phyloP scores from a whole-genome alignment of 495 filamentous ascomycete species.

The Astrothelium macrocarpum region DNA sequence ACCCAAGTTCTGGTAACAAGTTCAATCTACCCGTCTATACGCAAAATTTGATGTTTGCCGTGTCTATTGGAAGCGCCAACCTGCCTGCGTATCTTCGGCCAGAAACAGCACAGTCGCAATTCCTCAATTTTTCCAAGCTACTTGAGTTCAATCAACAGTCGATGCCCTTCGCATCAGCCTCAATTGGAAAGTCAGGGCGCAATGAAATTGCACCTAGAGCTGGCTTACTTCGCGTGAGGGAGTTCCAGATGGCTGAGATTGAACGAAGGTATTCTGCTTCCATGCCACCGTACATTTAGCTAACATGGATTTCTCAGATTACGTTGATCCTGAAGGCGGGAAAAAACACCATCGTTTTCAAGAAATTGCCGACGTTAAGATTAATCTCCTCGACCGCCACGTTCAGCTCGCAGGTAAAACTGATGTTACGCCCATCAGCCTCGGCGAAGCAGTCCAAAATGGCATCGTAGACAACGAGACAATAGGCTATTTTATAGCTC shows the following conservation, averaged over 20 bases:
- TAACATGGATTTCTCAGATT: no score
- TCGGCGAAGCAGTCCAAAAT: constrained; percentile 61
- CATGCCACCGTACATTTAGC: no score
- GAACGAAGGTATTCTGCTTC: no score
- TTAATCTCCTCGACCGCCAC: constrained; percentile 59
- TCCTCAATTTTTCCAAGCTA: constrained; percentile 65
- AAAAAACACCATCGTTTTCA: constrained; percentile 65
- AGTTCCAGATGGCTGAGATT: constrained; percentile 72
- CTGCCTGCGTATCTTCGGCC: constrained; percentile 55
- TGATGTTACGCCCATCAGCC: constrained; percentile 46
- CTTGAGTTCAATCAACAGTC: constrained; percentile 65
- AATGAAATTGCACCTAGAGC: constrained; percentile 64
- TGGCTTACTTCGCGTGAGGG: constrained; percentile 57
- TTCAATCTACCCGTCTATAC: constrained; percentile 53
- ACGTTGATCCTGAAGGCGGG: constrained; percentile 60
- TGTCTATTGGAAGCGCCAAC: constrained; percentile 56
- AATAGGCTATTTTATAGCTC: constrained; percentile 75
- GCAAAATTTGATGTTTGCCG: constrained; percentile 72
- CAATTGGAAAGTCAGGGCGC: constrained; percentile 66
- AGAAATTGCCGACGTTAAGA: constrained; percentile 55
- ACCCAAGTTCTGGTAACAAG: constrained; percentile 50
- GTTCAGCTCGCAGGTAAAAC: constrained; percentile 65
- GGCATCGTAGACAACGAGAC: constrained; percentile 74
- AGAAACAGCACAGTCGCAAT: constrained; percentile 66
- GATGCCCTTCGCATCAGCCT: constrained; percentile 71